Base-by-base conservation (phyloP, 495 filamentous ascomycete species). In the Cryomyces antarcticus region DNA sequence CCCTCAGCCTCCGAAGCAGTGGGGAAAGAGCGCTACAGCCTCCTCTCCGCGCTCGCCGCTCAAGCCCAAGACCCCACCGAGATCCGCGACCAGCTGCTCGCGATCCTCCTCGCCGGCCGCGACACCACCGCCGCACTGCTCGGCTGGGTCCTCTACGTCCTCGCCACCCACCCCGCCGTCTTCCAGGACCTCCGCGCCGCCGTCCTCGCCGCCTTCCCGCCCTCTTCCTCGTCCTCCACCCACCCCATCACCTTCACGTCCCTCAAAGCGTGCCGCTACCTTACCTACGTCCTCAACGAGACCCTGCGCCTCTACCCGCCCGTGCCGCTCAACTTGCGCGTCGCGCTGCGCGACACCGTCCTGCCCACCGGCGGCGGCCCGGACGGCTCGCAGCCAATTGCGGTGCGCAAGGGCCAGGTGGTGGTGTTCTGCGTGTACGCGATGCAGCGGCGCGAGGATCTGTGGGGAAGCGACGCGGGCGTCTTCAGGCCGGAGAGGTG, bases 61-160 rank as follows among this genome's bases (percentile, higher is more conserved):
- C 42, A 43, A 28, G 48, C 51, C 3, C 36, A 37, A 17, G 45
- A 51, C 33, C 5, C 11, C 12, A 35, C 12, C 12, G 33, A 7
- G 33, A 35, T 35, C 33, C 33, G 33, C 12, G 7, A 7, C 12
- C 7, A 35, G 33, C 33, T 35, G 33, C 33, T 35, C 7, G 41
- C 34, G 12, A 44, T 62, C 28, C 49, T 62, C 1, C 41, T 57
- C 33, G 59, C 59, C 1, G 57, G 56, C 24, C 41, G 57, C 31
- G 59, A 60, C 42, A 60, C 59, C 0, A 62, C 57, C 7, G 56
- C 56, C 13, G 38, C 36, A 6, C 48, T 58, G 6, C 51, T 62
- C 11, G 17, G 41, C n/a, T 43, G 33, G 31, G 5, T 47, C 9
- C 44, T 43, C 45, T 28, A 7, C 11, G 17, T 12, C 5, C 41